phyloP scores from a whole-genome alignment of 371 early-diverging fungal genomes.

The Haplosporangium sp. region DNA sequence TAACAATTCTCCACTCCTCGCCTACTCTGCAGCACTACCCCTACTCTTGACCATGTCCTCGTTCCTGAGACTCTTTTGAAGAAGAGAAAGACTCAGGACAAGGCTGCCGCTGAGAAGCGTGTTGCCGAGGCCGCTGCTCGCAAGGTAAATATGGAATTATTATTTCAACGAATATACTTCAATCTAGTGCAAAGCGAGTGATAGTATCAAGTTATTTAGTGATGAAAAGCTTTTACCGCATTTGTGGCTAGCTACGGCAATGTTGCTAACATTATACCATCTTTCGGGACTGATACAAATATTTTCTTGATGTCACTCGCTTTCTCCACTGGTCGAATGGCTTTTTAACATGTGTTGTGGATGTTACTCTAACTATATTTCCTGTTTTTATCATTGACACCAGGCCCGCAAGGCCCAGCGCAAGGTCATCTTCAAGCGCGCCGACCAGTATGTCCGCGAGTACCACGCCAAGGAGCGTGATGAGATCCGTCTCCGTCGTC shows the following conservation, averaged over 20 bases:
- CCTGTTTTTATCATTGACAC: not conserved
- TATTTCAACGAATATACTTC: not conserved
- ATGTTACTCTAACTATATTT: not conserved
- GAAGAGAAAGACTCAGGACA: slow-evolving; percentile 93
- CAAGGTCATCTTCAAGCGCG: slow-evolving; percentile 97
- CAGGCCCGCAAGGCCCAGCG: slow-evolving; percentile 87
- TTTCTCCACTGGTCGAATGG: not conserved
- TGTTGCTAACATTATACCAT: slow-evolving; percentile 82
- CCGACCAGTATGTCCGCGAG: slow-evolving; percentile 96
- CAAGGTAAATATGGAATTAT: slow-evolving; percentile 66
- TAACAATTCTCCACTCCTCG: slow-evolving; percentile 14
- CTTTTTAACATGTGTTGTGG: too few species aligned
- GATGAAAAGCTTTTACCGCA: slow-evolving; percentile 64
- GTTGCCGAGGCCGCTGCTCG: slow-evolving; percentile 74
- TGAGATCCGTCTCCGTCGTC: slow-evolving; percentile 90
- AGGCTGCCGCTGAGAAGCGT: slow-evolving; percentile 83
- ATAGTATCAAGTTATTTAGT: slow-evolving; percentile 40
- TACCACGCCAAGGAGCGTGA: slow-evolving; percentile 91
- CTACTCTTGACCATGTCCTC: slow-evolving; percentile 76
- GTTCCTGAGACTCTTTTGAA: slow-evolving; percentile 97
- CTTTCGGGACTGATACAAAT: slow-evolving; percentile 86
- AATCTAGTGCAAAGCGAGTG: not conserved
- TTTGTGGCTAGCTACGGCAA: slow-evolving; percentile 69
- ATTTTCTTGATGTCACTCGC: slow-evolving; percentile 7
- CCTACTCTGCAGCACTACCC: slow-evolving; percentile 57